Conservation (phyloP, 2,329 filamentous ascomycete genomes). For the Polytolypa hystricis region DNA sequence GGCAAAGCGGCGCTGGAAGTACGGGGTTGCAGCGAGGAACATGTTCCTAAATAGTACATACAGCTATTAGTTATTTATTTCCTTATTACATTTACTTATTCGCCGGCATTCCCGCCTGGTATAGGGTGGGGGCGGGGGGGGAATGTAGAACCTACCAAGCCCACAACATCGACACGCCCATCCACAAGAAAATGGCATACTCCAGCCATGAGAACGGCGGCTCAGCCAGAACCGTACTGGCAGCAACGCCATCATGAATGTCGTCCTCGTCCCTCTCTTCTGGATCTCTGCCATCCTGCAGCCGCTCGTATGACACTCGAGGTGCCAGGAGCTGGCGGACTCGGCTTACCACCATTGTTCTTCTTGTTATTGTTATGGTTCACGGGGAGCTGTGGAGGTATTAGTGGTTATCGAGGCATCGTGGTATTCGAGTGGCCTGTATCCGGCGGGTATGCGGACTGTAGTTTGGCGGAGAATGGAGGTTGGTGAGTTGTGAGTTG, state of each 20-base stretch:
- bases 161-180: slow-evolving; percentile 94
- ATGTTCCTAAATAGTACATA: slow-evolving; percentile 63
- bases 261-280: slow-evolving; percentile 19
- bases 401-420: too few species aligned
- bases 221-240: slow-evolving; percentile 1
- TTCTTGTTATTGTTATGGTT: too few species aligned
- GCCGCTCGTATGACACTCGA: slow-evolving; percentile 21
- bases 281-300: slow-evolving; percentile 13
- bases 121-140: background rate
- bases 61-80: slow-evolving; percentile 5
- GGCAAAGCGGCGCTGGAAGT: slow-evolving; percentile 76
- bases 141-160: slow-evolving; percentile 57
- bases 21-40: slow-evolving; percentile 90
- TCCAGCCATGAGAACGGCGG: slow-evolving; percentile 66
- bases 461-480: too few species aligned
- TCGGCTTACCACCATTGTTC: slow-evolving; percentile 23
- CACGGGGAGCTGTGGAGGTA: too few species aligned
- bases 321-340: slow-evolving; percentile 24
- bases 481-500: too few species aligned
- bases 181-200: slow-evolving; percentile 71
- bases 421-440: too few species aligned
- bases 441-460: too few species aligned
- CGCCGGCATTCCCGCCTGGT: too few species aligned
- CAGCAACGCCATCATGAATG: slow-evolving; percentile 19
- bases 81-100: slow-evolving; percentile 8